Evolutionary conservation across 139 green algal genomes (phyloP), one percentile per base, ranked within the genome.

Genomic region (Coccomyxa sp.): DNA sequence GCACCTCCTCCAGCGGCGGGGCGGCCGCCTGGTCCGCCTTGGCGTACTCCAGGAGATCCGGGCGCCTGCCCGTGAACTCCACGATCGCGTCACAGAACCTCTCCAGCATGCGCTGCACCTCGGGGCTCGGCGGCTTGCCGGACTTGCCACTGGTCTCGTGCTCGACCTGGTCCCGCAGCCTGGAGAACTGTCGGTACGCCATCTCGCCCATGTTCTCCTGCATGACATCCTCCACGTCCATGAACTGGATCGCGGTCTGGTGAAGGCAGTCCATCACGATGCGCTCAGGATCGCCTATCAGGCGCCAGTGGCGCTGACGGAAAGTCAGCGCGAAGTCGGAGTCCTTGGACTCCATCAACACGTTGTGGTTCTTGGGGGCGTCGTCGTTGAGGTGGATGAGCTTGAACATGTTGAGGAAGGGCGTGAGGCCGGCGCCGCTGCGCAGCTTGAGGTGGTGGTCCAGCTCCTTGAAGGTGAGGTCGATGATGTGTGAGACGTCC

Each of bases 321-420:
- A 58, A 58, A 14, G 44, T 58, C 44, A 58, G 44, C 14, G 44
- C 44, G 44, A 58, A 58, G 14, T 58, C 44, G 44, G 44, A 58
- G 44, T 58, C 44, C 44, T 58, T 58, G 44, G 44, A 58, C 44
- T 58, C 44, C 44, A 58, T 58, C 44, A 58, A 14, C 44, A 58
- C 44, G 44, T 58, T 58, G 44, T 58, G 44, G 44, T 58, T 58
- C 44, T 58, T 58, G 44, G 44, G 44, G 44, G 44, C 44, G 44
- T 58, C 44, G 44, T 58, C 44, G 44, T 58, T 58, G 44, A 58
- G 44, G 44, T 58, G 44, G 44, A 58, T 58, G 44, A 58, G 44
- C 44, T 58, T 58, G 44, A 58, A 58, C 44, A 58, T 58, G 44
- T 58, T 58, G 44, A 58, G 44, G 44, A 58, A 58, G 44, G 44